A percentile compares a stretch with the other conserved stretches of the same genome.
Evolutionary conservation across 768 basidiomycete species (phyloP).

Genomic region (Kwoniella botswanensis): DNA sequence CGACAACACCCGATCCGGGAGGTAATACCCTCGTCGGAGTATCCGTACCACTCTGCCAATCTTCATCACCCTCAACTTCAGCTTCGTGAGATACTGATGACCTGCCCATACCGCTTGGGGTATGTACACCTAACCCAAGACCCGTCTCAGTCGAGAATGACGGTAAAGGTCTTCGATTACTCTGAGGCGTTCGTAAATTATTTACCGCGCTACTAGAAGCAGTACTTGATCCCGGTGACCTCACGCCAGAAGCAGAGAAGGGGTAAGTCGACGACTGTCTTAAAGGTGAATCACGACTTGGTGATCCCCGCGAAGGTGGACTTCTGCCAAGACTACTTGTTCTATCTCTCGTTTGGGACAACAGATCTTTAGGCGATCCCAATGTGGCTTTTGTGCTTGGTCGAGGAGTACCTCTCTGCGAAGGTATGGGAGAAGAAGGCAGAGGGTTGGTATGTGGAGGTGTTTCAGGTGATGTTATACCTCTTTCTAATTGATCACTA

Average conservation of each 20-base stretch:
- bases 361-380: slow-evolving; percentile 27
- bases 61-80: slow-evolving; percentile 18
- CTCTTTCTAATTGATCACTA: background rate
- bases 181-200: slow-evolving; percentile 26
- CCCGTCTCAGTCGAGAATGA: slow-evolving; percentile 4
- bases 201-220: background rate
- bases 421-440: slow-evolving; percentile 15
- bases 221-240: slow-evolving; percentile 23
- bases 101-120: slow-evolving; percentile 2
- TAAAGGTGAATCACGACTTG: slow-evolving; percentile 32
- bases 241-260: slow-evolving; percentile 10
- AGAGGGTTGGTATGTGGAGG: slow-evolving; percentile 58
- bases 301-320: slow-evolving; percentile 35
- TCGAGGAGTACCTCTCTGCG: slow-evolving; percentile 12
- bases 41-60: slow-evolving; percentile 17
- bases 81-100: slow-evolving; percentile 5
- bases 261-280: slow-evolving; percentile 27
- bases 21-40: slow-evolving; percentile 7
- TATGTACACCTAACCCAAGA: background rate
- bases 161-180: slow-evolving; percentile 21
- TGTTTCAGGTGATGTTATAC: slow-evolving; percentile 20
- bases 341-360: slow-evolving; percentile 16
- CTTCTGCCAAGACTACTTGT: slow-evolving; percentile 28
- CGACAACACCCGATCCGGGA: slow-evolving; percentile 61
- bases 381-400: slow-evolving; percentile 3